Evolutionary conservation across 1,139 yeast species (phyloP).

Genomic region (Pneumocystis oryctolagi): DNA sequence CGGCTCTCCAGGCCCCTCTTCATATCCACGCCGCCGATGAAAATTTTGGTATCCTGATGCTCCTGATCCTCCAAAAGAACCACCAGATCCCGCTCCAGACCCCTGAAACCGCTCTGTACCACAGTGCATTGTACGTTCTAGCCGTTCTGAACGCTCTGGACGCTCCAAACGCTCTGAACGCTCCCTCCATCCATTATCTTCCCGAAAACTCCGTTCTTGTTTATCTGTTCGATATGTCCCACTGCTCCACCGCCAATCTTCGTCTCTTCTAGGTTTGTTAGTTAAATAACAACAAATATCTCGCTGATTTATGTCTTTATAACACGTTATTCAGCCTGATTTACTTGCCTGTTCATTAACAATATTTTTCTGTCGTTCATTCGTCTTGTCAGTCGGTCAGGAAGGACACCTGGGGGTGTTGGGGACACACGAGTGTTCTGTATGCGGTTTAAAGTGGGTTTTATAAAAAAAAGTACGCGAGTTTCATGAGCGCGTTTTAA

Average conservation of each 20-base stretch:
- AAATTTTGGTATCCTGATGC: background rate
- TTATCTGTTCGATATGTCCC: background rate
- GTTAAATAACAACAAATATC: background rate
- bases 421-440: too few relatives aligned
- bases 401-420: too few relatives aligned
- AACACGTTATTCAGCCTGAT: too few relatives aligned
- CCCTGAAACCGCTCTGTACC: background rate
- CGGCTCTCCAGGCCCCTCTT: background rate
- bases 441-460: too few relatives aligned
- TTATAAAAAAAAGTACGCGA: too few relatives aligned
- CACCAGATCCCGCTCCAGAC: background rate
- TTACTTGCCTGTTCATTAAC: background rate
- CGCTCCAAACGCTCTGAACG: background rate
- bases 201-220: background rate
- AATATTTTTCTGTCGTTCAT: too few relatives aligned
- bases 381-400: too few relatives aligned
- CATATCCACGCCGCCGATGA: background rate
- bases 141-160: background rate
- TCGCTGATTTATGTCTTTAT: too few relatives aligned
- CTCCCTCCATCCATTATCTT: background rate
- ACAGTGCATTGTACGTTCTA: background rate
- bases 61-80: background rate
- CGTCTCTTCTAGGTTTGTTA: background rate
- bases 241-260: background rate
- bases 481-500: too few relatives aligned